Evolutionary conservation across 306 rosid genomes (phyloP).

Genomic region (Malus sieversii): DNA sequence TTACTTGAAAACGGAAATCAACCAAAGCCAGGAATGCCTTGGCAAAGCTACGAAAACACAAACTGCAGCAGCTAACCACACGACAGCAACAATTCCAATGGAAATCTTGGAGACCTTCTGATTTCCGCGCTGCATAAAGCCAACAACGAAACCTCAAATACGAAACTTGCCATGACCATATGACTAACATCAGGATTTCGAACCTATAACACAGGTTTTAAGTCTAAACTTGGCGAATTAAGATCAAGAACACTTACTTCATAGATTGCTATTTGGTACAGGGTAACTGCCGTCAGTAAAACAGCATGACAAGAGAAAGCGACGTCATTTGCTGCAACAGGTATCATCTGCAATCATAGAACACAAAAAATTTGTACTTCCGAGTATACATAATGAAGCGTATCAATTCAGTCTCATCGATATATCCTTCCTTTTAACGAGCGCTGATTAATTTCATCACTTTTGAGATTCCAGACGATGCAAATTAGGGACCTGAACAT

Average conservation of each 20-base stretch:
- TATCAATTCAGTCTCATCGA: too few relatives aligned
- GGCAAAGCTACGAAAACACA: conserved; percentile 67
- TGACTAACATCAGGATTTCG: too few relatives aligned
- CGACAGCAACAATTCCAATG: conserved; percentile 36
- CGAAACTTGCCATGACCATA: too few relatives aligned
- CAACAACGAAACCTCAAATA: background rate
- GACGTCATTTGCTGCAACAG: conserved; percentile 90
- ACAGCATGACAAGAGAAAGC: conserved; percentile 90
- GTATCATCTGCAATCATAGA: conserved; percentile 63
- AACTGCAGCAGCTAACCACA: conserved; percentile 56
- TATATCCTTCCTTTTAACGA: too few relatives aligned
- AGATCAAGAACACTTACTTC: conserved; percentile 29
- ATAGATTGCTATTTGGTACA: conserved; percentile 68
- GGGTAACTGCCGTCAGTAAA: conserved; percentile 53
- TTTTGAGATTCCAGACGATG: too few relatives aligned
- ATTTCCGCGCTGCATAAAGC: conserved; percentile 54
- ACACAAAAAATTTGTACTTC: too few relatives aligned
- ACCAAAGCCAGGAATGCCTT: conserved; percentile 82
- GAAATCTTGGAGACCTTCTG: conserved; percentile 63
- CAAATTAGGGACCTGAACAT: too few relatives aligned
- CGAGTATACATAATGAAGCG: too few relatives aligned
- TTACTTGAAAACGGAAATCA: conserved; percentile 67
- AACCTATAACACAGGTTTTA: too few relatives aligned
- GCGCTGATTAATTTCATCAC: too few relatives aligned
- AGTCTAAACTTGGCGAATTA: background rate